A percentile compares a stretch with the other conserved stretches of the same genome.
These are phyloP conservation scores for Xylaria arbuscula DNA, from an alignment of 2,329 filamentous ascomycete genomes.

Conservation along the genomic window DNA sequence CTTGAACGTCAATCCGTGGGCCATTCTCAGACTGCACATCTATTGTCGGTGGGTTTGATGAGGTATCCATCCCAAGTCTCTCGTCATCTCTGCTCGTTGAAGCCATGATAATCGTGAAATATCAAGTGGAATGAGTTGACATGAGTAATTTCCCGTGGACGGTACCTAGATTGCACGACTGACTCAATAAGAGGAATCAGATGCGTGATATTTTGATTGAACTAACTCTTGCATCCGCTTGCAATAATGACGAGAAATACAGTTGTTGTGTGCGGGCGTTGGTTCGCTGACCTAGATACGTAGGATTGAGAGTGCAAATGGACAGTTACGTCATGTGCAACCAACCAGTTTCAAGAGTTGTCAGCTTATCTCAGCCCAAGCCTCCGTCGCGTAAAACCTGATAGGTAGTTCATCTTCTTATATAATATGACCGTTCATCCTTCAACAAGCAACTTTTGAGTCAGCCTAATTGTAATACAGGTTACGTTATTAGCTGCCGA, in stretches of 20 bases:
- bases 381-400: background rate
- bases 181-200: background rate
- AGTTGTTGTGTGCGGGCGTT: too few species aligned
- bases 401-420: too few species aligned
- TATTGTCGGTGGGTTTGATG: background rate
- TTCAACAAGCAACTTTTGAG: too few species aligned
- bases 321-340: background rate
- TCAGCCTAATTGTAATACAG: too few species aligned
- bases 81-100: background rate
- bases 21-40: background rate
- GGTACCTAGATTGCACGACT: background rate
- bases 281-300: background rate
- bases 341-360: background rate
- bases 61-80: background rate
- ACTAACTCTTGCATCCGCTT: background rate
- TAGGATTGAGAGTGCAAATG: background rate
- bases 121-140: background rate
- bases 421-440: too few species aligned
- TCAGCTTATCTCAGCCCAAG: constrained; percentile 1
- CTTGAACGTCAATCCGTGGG: background rate
- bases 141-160: background rate
- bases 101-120: background rate
- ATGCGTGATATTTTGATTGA: background rate
- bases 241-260: too few species aligned
- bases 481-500: too few species aligned